These are phyloP conservation scores for Cinnamomum chago DNA, from an alignment of 164 flowering plant species.

Conservation along the genomic window DNA sequence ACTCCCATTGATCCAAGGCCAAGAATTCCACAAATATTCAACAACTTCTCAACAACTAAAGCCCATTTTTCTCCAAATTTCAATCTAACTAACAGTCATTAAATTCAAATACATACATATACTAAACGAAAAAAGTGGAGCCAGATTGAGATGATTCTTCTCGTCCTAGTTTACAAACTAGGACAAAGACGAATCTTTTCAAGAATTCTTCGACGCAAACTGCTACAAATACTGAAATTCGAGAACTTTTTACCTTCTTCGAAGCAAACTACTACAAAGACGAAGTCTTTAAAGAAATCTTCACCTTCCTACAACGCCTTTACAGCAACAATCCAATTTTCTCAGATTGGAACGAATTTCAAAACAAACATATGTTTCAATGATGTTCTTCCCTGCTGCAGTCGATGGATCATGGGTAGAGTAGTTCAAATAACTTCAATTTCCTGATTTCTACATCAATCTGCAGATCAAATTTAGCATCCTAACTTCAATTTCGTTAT, in stretches of 20 bases:
- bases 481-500: background rate
- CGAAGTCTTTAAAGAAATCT: background rate
- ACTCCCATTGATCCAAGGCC: constrained; percentile 5
- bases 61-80: background rate
- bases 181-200: background rate
- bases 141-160: background rate
- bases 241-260: background rate
- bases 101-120: no score
- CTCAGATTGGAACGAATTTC: background rate
- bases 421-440: background rate
- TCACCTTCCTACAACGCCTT: background rate
- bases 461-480: background rate
- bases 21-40: background rate
- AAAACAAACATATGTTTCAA: background rate
- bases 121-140: background rate
- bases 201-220: background rate
- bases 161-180: background rate
- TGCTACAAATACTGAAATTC: background rate
- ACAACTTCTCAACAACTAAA: background rate
- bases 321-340: background rate
- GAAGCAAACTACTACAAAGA: background rate
- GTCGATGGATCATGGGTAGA: background rate
- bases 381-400: no score
- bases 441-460: background rate
- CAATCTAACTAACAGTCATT: no score